Percentiles rank a stretch among this genome's conserved stretches.
Conservation (phyloP, 352 stramenopile species). For the Ochromonadaceae sp. region DNA sequence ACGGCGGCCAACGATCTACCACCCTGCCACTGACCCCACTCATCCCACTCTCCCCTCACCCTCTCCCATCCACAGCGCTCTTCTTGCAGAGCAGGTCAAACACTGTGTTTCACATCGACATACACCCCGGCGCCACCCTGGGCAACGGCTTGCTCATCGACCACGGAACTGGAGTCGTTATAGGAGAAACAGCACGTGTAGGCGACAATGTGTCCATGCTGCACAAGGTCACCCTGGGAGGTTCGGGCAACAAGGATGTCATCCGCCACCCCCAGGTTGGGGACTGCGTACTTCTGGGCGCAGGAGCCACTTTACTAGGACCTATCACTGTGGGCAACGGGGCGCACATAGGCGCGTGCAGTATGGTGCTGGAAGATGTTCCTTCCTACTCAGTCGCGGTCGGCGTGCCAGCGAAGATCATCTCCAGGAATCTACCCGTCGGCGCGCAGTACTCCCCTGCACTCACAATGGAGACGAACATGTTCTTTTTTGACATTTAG, state of each 20-base stretch:
- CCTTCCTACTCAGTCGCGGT: slow-evolving; percentile 21
- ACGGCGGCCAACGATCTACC: too few relatives aligned
- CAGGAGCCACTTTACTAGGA: slow-evolving; percentile 41
- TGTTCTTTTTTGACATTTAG: slow-evolving; percentile 9
- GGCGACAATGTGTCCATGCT: slow-evolving; percentile 48
- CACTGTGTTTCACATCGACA: slow-evolving; percentile 41
- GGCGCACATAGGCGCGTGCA: slow-evolving; percentile 25
- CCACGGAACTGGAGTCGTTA: slow-evolving; percentile 45
- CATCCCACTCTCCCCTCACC: neutral
- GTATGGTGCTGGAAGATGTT: slow-evolving; percentile 22
- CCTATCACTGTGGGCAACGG: slow-evolving; percentile 32
- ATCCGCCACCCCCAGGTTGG: slow-evolving; percentile 48
- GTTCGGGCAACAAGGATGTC: slow-evolving; percentile 39
- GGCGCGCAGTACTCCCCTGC: neutral
- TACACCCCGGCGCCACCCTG: slow-evolving; percentile 43
- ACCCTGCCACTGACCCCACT: neutral
- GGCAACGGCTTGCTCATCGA: slow-evolving; percentile 48
- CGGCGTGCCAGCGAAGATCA: slow-evolving; percentile 25
- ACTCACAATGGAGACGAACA: slow-evolving; percentile 10
- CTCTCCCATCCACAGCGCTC: slow-evolving; percentile 24
- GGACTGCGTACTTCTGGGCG: slow-evolving; percentile 43
- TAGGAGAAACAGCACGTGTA: slow-evolving; percentile 47
- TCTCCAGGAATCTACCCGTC: slow-evolving; percentile 1
- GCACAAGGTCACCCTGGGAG: slow-evolving; percentile 48
- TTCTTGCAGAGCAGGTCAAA: slow-evolving; percentile 42